phyloP scores from a whole-genome alignment of 169 alveolate species.

The Eimeria necatrix region DNA sequence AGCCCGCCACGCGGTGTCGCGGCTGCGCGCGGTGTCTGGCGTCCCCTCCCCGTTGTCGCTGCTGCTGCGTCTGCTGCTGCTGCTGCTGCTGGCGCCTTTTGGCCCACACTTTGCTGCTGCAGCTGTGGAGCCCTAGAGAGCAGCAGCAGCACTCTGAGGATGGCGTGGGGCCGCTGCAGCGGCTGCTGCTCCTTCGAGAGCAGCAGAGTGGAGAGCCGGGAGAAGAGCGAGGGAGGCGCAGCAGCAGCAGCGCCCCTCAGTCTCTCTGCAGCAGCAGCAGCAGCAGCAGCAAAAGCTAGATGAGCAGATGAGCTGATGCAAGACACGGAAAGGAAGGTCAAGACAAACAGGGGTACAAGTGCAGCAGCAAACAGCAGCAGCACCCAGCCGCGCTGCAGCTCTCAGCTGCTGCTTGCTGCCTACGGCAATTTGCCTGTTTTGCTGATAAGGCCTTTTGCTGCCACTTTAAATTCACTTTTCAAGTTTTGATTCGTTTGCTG shows the following conservation, averaged over 20 bases:
- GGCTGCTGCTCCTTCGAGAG: constrained; percentile 15
- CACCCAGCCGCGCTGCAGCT: too few relatives aligned
- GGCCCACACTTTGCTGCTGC: not conserved
- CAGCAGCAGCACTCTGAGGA: constrained; percentile 17
- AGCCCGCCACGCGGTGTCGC: not conserved
- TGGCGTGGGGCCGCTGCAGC: constrained; percentile 8
- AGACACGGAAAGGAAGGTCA: not conserved
- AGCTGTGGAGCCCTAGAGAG: not conserved
- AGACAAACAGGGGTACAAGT: not conserved
- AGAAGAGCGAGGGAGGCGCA: not conserved
- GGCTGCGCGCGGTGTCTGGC: not conserved
- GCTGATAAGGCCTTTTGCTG: too few relatives aligned
- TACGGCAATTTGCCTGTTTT: too few relatives aligned
- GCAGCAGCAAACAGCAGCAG: not conserved
- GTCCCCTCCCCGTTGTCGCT: not conserved
- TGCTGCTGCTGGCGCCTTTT: not conserved
- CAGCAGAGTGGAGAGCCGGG: constrained; percentile 24
- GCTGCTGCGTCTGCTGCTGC: not conserved
- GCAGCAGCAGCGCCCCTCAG: not conserved
- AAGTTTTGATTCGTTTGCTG: too few relatives aligned
- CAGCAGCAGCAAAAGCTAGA: not conserved
- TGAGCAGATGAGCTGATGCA: not conserved
- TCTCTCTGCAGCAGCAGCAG: not conserved
- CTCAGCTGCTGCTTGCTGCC: too few relatives aligned
- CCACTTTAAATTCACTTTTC: too few relatives aligned